phyloP scores from a whole-genome alignment of 768 basidiomycete genomes.

The Suillus cothurnatus region DNA sequence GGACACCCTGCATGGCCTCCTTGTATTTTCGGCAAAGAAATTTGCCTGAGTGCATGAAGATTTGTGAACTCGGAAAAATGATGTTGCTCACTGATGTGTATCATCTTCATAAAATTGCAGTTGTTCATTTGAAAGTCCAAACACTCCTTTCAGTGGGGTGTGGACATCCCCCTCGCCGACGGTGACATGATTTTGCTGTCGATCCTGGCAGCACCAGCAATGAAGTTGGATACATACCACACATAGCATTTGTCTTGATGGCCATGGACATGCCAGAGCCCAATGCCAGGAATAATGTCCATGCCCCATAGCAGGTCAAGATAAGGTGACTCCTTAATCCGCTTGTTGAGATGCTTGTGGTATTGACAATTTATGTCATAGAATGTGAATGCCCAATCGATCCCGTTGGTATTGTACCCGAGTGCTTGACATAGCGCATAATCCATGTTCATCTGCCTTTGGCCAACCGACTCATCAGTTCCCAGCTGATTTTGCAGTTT shows the following conservation, averaged over 20 bases:
- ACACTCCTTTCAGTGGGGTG: too few relatives aligned
- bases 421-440: neutral
- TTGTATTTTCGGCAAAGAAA: conserved; percentile 1
- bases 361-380: too few relatives aligned
- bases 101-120: conserved; percentile 17
- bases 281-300: neutral
- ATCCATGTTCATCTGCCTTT: neutral
- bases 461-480: neutral
- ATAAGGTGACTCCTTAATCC: too few relatives aligned
- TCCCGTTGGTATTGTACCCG: too few relatives aligned
- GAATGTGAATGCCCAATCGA: too few relatives aligned
- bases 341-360: too few relatives aligned
- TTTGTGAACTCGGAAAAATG: neutral
- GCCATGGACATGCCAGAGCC: neutral
- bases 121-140: too few relatives aligned
- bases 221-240: neutral
- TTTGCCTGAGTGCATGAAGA: neutral
- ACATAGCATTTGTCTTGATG: conserved; percentile 8
- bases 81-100: conserved; percentile 12
- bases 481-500: too few relatives aligned
- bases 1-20: neutral
- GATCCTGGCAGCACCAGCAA: neutral
- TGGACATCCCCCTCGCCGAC: too few relatives aligned
- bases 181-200: conserved; percentile 19
- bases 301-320: neutral